Base-by-base conservation (phyloP, 1,284 basidiomycete genomes). In the Tylopilus orsonianus region DNA sequence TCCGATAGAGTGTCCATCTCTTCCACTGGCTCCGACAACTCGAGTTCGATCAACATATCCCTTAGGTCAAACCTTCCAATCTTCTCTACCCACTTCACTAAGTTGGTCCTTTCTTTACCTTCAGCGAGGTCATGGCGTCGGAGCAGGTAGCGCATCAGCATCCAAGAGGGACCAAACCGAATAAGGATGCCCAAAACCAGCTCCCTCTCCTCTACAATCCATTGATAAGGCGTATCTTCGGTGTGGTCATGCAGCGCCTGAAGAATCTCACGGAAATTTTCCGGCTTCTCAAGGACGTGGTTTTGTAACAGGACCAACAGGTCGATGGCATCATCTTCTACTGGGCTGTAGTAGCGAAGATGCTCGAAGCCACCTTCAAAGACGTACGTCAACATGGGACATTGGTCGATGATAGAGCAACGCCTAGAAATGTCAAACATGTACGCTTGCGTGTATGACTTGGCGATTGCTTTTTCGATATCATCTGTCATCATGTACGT, bases 351-450 rank as follows among this genome's bases (percentile, higher is more conserved):
- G 30, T 65, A 44, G 3, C 51, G 49, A 50, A 66, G 60, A 39
- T 62, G 58, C 27, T 62, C 64, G 16, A 62, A 50, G 10, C 61
- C 61, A 32, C 62, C 60, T 3, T 62, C 64, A 22, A 62, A 59
- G 36, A 66, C 64, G 32, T 65, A 66, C 4, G 55, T 59, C 37
- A 62, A 36, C 64, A 66, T 63, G 40, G 62, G 61, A 41, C 58
- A 64, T 8, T 49, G 56, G 4, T 61, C 60, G 23, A 66, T 18
- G 46, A 62, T 54, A 33, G 48, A 52, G 41, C 51, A 54, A 12
- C 56, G 54, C 47, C 60, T 59, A 29, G 60, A 61, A 20, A 65
- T 44, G 4, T 66, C 61, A 42, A 65, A 63, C 61, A 66, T 61
- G 51, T 50, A 58, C n/a, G 58, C 49, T 29, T 52, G 51, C 13